A percentile compares a stretch with the other conserved stretches of the same genome.
Conservation (phyloP, 345 rosid genomes). For the Lenwebbia sp. region DNA sequence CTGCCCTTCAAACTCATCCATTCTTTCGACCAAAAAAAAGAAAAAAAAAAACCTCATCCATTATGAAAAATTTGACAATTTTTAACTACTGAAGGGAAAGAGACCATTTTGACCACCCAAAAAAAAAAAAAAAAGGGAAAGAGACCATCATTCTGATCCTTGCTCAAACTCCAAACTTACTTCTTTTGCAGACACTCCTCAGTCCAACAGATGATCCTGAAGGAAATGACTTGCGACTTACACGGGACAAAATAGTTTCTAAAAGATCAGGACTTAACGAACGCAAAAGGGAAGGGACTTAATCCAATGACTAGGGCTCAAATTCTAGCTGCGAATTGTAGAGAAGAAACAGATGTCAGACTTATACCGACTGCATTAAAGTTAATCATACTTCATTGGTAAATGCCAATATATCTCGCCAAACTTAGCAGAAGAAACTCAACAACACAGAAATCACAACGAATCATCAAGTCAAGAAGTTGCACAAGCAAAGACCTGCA, state of each 20-base stretch:
- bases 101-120: not conserved
- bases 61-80: not conserved
- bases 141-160: not conserved
- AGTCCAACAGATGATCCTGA: not conserved
- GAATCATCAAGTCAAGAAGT: not conserved
- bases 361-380: not conserved
- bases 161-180: not conserved
- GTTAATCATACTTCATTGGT: not conserved
- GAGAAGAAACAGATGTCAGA: not conserved
- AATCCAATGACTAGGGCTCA: not conserved
- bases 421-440: not conserved
- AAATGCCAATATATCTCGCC: not conserved
- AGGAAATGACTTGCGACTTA: not conserved
- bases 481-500: not conserved
- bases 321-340: not conserved
- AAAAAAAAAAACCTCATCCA: not conserved
- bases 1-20: not conserved
- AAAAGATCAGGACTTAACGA: not conserved
- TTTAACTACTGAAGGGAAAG: not conserved
- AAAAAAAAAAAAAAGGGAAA: not conserved
- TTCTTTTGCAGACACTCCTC: not conserved
- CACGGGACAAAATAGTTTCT: not conserved
- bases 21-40: too few species aligned
- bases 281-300: not conserved
- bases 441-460: not conserved